A percentile compares a stretch with the other conserved stretches of the same genome.
phyloP scores from a whole-genome alignment of 2,329 filamentous ascomycete species.

The Beauveria bassiana region DNA sequence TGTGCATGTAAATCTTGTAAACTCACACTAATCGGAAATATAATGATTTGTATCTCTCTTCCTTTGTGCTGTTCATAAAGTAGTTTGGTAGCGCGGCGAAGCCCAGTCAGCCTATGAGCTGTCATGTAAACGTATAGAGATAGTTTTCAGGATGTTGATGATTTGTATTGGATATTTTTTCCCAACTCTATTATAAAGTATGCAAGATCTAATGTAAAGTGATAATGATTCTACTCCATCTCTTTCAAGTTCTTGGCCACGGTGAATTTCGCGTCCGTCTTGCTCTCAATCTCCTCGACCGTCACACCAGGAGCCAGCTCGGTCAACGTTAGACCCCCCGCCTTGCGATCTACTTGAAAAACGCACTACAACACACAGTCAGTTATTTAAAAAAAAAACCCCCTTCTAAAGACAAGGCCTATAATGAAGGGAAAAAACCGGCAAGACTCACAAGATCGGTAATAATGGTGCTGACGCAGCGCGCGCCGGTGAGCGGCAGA shows the following conservation, averaged over 20 bases:
- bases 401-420: background rate
- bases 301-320: conserved; percentile 63
- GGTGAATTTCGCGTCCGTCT: conserved; percentile 62
- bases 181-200: no score
- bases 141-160: no score
- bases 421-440: background rate
- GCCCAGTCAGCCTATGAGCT: no score
- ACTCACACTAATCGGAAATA: no score
- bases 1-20: no score
- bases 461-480: conserved; percentile 64
- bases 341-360: conserved; percentile 57
- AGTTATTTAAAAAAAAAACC: background rate
- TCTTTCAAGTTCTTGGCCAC: conserved; percentile 51
- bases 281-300: conserved; percentile 59
- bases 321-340: conserved; percentile 57
- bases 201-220: no score
- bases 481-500: conserved; percentile 57
- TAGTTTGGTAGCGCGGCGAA: no score
- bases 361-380: conserved; percentile 44
- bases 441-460: conserved; percentile 58
- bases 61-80: no score
- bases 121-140: no score
- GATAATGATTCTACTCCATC: conserved; percentile 26
- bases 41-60: no score
- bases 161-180: no score